These are phyloP conservation scores for Botrytis squamosa DNA, from an alignment of 2,329 filamentous ascomycete species.

Conservation along the genomic window DNA sequence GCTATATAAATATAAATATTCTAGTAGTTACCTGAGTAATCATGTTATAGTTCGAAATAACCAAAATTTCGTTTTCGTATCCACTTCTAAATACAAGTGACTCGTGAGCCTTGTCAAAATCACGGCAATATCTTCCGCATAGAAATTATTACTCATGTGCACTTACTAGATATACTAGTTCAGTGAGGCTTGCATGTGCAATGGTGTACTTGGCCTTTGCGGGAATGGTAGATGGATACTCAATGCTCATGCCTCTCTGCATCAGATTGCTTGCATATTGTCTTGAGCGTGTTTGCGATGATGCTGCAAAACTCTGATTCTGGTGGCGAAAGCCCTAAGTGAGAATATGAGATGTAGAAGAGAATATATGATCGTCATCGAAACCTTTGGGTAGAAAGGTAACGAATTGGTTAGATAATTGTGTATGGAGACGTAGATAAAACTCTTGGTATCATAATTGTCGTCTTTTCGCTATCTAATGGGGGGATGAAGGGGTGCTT, in stretches of 20 bases:
- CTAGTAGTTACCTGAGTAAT: neutral
- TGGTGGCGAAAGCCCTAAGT: neutral
- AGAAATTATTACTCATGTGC: neutral
- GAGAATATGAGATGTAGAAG: neutral
- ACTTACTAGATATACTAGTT: neutral
- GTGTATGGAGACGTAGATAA: neutral
- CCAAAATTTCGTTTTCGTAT: neutral
- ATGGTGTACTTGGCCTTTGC: neutral
- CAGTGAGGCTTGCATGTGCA: neutral
- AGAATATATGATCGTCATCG: neutral
- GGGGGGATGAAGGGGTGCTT: neutral
- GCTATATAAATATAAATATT: neutral
- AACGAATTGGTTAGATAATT: neutral
- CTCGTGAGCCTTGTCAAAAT: no score
- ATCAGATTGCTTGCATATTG: neutral
- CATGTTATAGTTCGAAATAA: neutral
- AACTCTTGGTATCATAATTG: neutral
- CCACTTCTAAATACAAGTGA: neutral
- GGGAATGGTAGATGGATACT: neutral
- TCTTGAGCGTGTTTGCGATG: neutral
- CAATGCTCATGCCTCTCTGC: neutral
- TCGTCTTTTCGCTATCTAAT: neutral
- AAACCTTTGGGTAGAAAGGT: neutral
- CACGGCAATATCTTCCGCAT: neutral
- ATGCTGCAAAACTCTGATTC: neutral